Evolutionary conservation across 441 rosid species (phyloP), one percentile per base, ranked within the genome.

Genomic region (Jatropha podagrica): DNA sequence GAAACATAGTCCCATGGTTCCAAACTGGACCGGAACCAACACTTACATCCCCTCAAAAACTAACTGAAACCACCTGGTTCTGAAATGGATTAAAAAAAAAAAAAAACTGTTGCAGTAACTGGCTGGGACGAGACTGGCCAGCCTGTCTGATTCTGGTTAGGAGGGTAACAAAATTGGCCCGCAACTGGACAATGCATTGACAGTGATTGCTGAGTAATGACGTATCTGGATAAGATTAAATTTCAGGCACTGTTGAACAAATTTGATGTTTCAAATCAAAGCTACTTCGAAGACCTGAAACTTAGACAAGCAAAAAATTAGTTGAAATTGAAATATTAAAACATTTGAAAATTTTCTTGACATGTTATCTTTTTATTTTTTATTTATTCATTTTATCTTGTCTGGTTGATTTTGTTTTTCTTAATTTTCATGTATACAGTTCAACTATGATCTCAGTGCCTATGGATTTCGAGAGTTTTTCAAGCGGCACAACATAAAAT

Each of bases 381-480:
- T 5, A 23, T 23, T 23, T 23, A 23, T 23, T 23, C 0, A 23
- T 4, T 42, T 4, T n/a, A 6, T 2, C 17, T 27, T 8, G 15
- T 73, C 52, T 67, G 42, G 20, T 70, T 42, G n/a, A 15, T 17
- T 48, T 48, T 17, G 7, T 37, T 8, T 3, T 71, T 42, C 27
- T 71, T 52, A 9, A 67, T 20, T 63, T 7, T 65, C 9, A 64
- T 32, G 26, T 62, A n/a, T 79, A 41, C 89, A 95, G 99, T 95
- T 89, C 92, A 91, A 87, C 71, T 88, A 90, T 63, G 94, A 92
- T 78, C 77, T 76, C 78, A 95, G 97, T 78, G 86, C 89, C 1
- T 95, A 95, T 46, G 99, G 98, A 75, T 95, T 93, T 79, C 89
- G 95, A 89, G 99, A 95, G 74, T 93, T 81, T 84, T 93, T 93